Base-by-base conservation (phyloP, 2,329 filamentous ascomycete species). In the Aspergillus fumigatiaffinis region DNA sequence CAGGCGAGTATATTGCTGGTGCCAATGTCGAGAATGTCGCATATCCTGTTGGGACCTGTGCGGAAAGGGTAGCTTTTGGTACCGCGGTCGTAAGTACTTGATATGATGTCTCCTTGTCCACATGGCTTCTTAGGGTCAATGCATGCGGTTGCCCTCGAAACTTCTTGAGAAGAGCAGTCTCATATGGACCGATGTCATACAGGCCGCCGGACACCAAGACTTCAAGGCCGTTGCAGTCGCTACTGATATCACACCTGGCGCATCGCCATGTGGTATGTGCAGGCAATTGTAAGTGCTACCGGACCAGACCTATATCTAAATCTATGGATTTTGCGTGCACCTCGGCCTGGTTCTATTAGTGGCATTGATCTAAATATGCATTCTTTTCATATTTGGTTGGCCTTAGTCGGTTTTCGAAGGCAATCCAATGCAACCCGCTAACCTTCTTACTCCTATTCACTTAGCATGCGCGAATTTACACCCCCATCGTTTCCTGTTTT, bases 1-100 rank as follows among this genome's bases (percentile, higher is more conserved):
- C 80, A 29, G 83, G 81, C 2, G 73, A 76, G 56, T 85, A 81
- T 64, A 81, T 92, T 56, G 79, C 83, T 49, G 94, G 94, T 54
- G 92, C 90, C 61, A 96, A 96, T 71, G 86, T 97, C 60, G 94
- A 99, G 78, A 97, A 97, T 72, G 92, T 91, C 1, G 81, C 89
- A 28, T 97, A 96, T 72, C 93, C 94, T 0, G 92, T 97, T 5
- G 91, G 91, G n/a, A 95, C 90, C 2, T 97, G 94, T 74, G 94
- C 94, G 14, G 94, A 99, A 82, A 82, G 93, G 57, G 90, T 93
- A n/a, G 92, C 91, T 1, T 82, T 97, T 63, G 89, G 85, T 7
- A 91, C 87, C 42, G 93, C 93, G 23, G 84, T 97, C 56, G 78
- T 79, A 68, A 55, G 75, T 66, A 53, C 7, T 76, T 63, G 51